These are phyloP conservation scores for Pterothamnion heteromorphum DNA, from an alignment of 31 red algal genomes.

Conservation along the genomic window DNA sequence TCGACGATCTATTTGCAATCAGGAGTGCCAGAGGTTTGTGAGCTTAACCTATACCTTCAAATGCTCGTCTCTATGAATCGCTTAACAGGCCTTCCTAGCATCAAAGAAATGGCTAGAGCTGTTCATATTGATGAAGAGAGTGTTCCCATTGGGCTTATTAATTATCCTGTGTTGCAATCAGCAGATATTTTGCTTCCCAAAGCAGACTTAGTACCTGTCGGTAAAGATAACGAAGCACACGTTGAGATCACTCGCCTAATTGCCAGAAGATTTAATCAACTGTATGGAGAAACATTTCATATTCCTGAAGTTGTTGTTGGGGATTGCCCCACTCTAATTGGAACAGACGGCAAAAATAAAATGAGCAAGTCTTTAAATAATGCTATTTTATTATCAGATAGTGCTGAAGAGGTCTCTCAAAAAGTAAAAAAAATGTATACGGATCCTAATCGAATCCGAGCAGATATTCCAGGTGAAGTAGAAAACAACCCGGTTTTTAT, in stretches of 20 bases:
- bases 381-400: background rate
- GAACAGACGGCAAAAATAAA: background rate
- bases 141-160: background rate
- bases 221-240: background rate
- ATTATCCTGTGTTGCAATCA: constrained; percentile 16
- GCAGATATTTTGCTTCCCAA: background rate
- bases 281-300: background rate
- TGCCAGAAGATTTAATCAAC: background rate
- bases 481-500: constrained; percentile 7
- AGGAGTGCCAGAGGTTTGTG: background rate
- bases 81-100: background rate
- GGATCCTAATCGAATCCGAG: background rate
- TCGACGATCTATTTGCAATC: background rate
- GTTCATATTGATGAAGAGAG: background rate
- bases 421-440: background rate
- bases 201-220: background rate
- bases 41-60: background rate
- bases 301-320: background rate
- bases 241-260: background rate
- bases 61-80: background rate
- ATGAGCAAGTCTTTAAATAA: background rate
- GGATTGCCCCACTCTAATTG: background rate
- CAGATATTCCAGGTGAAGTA: background rate
- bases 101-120: background rate
- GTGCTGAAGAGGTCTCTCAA: background rate